Evolutionary conservation across 805 yeast genomes (phyloP), one percentile per base, ranked within the genome.

Genomic region (Sungouiozyma ichnusensis): DNA sequence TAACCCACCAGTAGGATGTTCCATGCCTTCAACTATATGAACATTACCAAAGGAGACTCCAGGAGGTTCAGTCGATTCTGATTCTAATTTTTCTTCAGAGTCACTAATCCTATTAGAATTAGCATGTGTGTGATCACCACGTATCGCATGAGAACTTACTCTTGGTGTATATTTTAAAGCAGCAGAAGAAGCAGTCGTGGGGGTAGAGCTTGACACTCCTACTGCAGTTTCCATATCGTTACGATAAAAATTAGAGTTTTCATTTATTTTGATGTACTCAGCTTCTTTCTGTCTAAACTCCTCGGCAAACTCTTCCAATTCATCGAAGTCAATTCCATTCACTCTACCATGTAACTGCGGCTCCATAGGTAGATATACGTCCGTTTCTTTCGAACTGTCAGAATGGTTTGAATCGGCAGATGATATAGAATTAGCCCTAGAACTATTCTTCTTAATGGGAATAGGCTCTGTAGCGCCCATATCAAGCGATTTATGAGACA

Each of bases 301-400:
- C 41, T 69, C 68, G 36, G 82, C 77, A 55, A 82, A 85, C 51
- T 83, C 92, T 44, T 85, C 95, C 50, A 90, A 74, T 55, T 87
- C 97, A 54, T 79, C 86, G 54, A 90, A 86, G 62, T 90, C 95
- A 50, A 92, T 85, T 15, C 95, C 96, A 46, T 78, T 79, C 35
- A 75, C 66, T 39, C 76, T 68, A 13, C 70, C 67, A 43, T 73
- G 76, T 46, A 81, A 81, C 40, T 53, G 55, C 3, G 84, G 79
- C 39, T 77, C 66, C 85, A 86, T 81, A 2, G 97, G 97, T 64
- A 88, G 88, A 69, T 97, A 90, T 36, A 90, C 98, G 72, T 90
- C 97, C 58, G 86, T 96, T 16, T 79, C 77, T 49, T 86, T 70
- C 8, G 90, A 81, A 1, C 79, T 83, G 51, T 77, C 84, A 1